Evolutionary conservation across 345 rosid genomes (phyloP).

Genomic region (Limnanthes douglasii): DNA sequence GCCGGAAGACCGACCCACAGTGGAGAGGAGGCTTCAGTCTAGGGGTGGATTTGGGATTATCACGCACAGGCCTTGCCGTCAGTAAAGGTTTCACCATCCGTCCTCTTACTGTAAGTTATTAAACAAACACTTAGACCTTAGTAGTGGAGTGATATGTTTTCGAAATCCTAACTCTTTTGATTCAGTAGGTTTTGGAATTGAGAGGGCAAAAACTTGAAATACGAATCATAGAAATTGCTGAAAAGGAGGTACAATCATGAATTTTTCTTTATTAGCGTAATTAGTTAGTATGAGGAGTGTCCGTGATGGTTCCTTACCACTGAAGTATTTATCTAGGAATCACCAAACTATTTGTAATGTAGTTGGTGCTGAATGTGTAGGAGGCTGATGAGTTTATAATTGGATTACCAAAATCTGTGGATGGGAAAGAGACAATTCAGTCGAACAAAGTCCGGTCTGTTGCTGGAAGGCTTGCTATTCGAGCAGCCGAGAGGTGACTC

Average conservation of each 20-base stretch:
- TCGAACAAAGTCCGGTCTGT: constrained; percentile 76
- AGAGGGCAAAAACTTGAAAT: constrained; percentile 76
- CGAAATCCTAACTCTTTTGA: too few relatives aligned
- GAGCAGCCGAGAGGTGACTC: constrained; percentile 60
- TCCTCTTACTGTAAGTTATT: constrained; percentile 54
- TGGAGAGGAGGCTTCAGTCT: constrained; percentile 92
- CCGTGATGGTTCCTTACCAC: too few relatives aligned
- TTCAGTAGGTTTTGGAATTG: constrained; percentile 49
- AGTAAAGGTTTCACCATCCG: constrained; percentile 69
- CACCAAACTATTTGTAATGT: not conserved
- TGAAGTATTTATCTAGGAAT: not conserved
- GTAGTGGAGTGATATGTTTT: constrained; percentile 1
- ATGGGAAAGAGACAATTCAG: constrained; percentile 70
- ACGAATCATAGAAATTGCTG: constrained; percentile 49
- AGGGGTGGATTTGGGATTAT: constrained; percentile 71
- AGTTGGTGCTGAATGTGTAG: constrained; percentile 11
- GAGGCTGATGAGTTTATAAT: constrained; percentile 78
- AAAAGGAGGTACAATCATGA: constrained; percentile 32
- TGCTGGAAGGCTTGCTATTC: constrained; percentile 63
- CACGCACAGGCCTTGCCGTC: constrained; percentile 70
- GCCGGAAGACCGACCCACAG: constrained; percentile 32
- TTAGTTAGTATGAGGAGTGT: too few relatives aligned
- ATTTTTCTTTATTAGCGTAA: not conserved
- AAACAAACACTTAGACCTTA: not conserved
- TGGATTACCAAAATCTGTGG: constrained; percentile 70